These are phyloP conservation scores for Kazachstania taianensis DNA, from an alignment of 805 yeast genomes.

Conservation along the genomic window DNA sequence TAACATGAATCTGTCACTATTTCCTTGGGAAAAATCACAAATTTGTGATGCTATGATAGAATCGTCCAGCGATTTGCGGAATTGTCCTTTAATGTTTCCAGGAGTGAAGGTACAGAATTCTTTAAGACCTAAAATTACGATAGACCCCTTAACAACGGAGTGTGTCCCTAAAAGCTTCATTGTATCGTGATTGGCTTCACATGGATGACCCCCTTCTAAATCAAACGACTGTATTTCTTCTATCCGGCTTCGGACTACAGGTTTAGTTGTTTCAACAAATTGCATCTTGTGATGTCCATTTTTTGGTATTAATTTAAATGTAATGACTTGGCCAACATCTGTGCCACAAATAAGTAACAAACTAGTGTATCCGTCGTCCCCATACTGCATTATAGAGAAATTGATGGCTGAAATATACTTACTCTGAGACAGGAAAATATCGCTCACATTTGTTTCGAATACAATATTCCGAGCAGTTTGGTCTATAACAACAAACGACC, in stretches of 20 bases:
- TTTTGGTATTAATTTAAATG: conserved; percentile 56
- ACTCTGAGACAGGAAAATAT: conserved; percentile 15
- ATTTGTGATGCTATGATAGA: no score
- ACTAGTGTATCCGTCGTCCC: conserved; percentile 59
- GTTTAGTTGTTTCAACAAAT: conserved; percentile 35
- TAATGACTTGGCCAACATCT: conserved; percentile 57
- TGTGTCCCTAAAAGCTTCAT: conserved; percentile 37
- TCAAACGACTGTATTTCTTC: background rate
- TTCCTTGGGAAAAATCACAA: no score
- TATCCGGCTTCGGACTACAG: background rate
- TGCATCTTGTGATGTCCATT: conserved; percentile 50
- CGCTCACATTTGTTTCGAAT: conserved; percentile 27
- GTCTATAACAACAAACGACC: conserved; percentile 65
- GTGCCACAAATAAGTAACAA: conserved; percentile 70
- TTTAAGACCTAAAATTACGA: conserved; percentile 51
- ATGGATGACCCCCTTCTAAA: background rate
- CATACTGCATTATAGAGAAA: conserved; percentile 60
- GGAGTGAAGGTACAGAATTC: conserved; percentile 34
- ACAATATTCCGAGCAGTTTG: conserved; percentile 68
- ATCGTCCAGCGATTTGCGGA: no score
- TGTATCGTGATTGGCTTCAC: conserved; percentile 1
- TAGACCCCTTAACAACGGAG: conserved; percentile 44
- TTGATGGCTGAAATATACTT: conserved; percentile 48
- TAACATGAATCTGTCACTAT: no score
- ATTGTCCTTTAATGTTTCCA: conserved; percentile 2